Evolutionary conservation across 495 filamentous ascomycete species (phyloP).

Genomic region (Hypoxylon cercidicola): DNA sequence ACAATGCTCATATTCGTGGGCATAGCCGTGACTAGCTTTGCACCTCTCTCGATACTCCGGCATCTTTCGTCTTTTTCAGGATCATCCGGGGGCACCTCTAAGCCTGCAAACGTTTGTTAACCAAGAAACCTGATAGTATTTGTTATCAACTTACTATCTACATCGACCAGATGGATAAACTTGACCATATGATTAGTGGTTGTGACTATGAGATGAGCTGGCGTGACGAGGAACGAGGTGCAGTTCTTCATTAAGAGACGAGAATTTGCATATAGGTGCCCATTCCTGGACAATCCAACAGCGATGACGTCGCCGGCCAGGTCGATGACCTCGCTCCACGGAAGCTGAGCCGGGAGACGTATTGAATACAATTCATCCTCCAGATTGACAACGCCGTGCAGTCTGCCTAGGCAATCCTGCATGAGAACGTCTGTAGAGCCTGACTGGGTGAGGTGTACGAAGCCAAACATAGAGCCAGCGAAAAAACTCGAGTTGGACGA

Average conservation of each 20-base stretch:
- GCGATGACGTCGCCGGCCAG: slow-evolving; percentile 54
- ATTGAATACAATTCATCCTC: slow-evolving; percentile 45
- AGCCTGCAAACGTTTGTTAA: slow-evolving; percentile 57
- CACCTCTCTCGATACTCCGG: slow-evolving; percentile 90
- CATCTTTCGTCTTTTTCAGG: slow-evolving; percentile 93
- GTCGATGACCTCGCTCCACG: slow-evolving; percentile 61
- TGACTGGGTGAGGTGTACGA: slow-evolving; percentile 45
- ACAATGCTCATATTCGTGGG: slow-evolving; percentile 84
- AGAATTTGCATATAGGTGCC: slow-evolving; percentile 81
- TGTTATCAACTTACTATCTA: slow-evolving; percentile 67
- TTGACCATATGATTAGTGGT: slow-evolving; percentile 92
- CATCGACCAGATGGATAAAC: slow-evolving; percentile 81
- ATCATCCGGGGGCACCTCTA: slow-evolving; percentile 86
- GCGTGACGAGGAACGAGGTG: slow-evolving; percentile 87
- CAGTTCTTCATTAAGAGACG: slow-evolving; percentile 80
- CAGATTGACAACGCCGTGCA: slow-evolving; percentile 48
- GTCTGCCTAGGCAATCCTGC: slow-evolving; percentile 52
- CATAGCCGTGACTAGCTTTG: slow-evolving; percentile 86
- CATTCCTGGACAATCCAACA: slow-evolving; percentile 75
- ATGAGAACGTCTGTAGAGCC: slow-evolving; percentile 48
- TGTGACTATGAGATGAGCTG: slow-evolving; percentile 88
- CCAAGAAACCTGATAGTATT: slow-evolving; percentile 2
- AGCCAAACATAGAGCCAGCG: slow-evolving; percentile 47
- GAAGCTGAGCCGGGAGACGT: slow-evolving; percentile 57
- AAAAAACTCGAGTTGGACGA: slow-evolving; percentile 41